Evolutionary conservation across 306 rosid genomes (phyloP).

Genomic region (Oxytropis ochrocephala): DNA sequence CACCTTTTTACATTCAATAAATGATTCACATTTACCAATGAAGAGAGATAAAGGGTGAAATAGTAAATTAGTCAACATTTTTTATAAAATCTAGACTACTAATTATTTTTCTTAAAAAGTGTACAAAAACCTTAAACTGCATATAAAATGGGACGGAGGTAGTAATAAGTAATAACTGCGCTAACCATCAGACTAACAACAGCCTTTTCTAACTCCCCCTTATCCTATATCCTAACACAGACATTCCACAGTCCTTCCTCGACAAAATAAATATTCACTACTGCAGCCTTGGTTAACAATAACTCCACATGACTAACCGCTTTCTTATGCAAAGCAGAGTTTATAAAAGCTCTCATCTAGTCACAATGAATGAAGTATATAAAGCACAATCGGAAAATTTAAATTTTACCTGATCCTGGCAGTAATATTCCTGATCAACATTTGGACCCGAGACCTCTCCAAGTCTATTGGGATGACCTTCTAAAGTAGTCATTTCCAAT

Average conservation of each 20-base stretch:
- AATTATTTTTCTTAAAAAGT: too few relatives aligned
- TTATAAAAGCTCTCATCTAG: not conserved
- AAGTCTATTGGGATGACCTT: slow-evolving; percentile 28
- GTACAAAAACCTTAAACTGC: too few relatives aligned
- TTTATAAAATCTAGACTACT: too few relatives aligned
- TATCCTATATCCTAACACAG: too few relatives aligned
- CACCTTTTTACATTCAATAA: too few relatives aligned
- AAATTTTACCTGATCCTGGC: slow-evolving; percentile 38
- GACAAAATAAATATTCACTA: not conserved
- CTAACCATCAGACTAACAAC: too few relatives aligned
- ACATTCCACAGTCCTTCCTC: not conserved
- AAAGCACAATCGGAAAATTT: slow-evolving; percentile 5
- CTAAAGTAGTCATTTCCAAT: slow-evolving; percentile 28
- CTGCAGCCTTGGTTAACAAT: not conserved
- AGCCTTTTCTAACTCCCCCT: too few relatives aligned
- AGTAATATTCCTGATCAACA: slow-evolving; percentile 41
- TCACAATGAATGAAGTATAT: not conserved
- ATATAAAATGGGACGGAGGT: too few relatives aligned
- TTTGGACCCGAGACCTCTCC: slow-evolving; percentile 35
- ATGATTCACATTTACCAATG: too few relatives aligned
- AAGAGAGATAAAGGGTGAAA: too few relatives aligned
- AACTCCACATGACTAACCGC: not conserved
- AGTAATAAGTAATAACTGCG: too few relatives aligned
- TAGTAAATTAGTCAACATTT: too few relatives aligned
- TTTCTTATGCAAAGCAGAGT: not conserved